Percentiles rank a stretch among this genome's conserved stretches.
Conservation (phyloP, 23 red algal genomes). For the Gracilaria caudata region DNA sequence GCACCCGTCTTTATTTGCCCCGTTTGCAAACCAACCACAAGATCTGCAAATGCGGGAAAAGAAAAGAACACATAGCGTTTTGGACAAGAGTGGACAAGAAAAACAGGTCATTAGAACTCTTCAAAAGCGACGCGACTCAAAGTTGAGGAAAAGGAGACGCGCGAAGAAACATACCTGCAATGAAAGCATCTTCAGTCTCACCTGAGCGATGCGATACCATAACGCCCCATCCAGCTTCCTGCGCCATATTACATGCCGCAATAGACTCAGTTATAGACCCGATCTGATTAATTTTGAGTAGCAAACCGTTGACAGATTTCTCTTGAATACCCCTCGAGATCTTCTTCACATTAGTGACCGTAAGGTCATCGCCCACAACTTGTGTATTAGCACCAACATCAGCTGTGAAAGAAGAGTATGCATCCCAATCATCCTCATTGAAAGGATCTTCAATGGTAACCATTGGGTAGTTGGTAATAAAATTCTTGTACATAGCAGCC, state of each 20-base stretch:
- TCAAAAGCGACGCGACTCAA: background rate
- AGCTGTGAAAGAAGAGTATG: slow-evolving; percentile 80
- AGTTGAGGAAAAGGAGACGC: background rate
- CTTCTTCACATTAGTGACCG: slow-evolving; percentile 90
- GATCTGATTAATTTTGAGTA: slow-evolving; percentile 99
- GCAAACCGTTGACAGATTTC: slow-evolving; percentile 80
- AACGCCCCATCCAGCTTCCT: slow-evolving; percentile 86
- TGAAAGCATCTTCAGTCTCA: slow-evolving; percentile 89
- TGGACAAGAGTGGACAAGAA: background rate
- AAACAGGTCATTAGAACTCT: background rate
- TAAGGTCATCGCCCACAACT: slow-evolving; percentile 97
- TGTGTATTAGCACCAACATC: slow-evolving; percentile 72
- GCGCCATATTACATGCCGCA: slow-evolving; percentile 79
- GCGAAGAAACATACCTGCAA: slow-evolving; percentile 50
- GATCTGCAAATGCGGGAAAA: slow-evolving; percentile 53
- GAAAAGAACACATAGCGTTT: background rate
- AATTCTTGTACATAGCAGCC: slow-evolving; percentile 78
- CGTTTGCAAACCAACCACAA: slow-evolving; percentile 93
- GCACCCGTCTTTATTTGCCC: slow-evolving; percentile 98
- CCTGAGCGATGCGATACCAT: slow-evolving; percentile 98
- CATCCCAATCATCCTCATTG: slow-evolving; percentile 92
- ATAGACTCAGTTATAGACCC: slow-evolving; percentile 91
- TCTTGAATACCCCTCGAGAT: slow-evolving; percentile 82
- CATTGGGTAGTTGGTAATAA: slow-evolving; percentile 82
- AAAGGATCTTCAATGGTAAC: slow-evolving; percentile 98